A percentile compares a stretch with the other conserved stretches of the same genome.
These are phyloP conservation scores for Pythium dissimile DNA, from an alignment of 352 stramenopile genomes.

Conservation along the genomic window DNA sequence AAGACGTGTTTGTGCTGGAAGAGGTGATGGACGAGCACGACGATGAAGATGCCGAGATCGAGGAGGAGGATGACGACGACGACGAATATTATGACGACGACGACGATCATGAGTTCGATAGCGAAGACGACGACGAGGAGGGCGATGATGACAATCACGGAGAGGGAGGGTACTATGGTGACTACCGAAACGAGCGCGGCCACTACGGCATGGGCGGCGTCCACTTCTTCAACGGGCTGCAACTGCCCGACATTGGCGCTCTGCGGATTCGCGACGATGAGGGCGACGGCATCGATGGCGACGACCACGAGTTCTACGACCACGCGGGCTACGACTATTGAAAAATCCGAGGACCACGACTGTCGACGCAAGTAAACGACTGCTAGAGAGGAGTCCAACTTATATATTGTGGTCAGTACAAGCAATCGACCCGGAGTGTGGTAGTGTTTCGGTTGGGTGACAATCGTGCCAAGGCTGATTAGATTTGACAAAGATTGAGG, in stretches of 20 bases:
- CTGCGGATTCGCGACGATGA: not conserved
- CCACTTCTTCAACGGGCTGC: not conserved
- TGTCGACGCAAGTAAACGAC: too few species aligned
- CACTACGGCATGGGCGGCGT: not conserved
- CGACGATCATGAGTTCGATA: not conserved
- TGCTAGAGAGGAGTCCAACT: too few species aligned
- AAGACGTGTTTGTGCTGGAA: slow-evolving; percentile 1
- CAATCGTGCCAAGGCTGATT: too few species aligned
- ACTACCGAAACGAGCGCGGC: not conserved
- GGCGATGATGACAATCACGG: not conserved
- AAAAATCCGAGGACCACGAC: not conserved
- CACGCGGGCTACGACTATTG: slow-evolving; percentile 2
- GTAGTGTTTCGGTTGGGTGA: too few species aligned
- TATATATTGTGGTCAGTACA: too few species aligned
- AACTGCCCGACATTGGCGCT: not conserved
- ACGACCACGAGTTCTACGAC: slow-evolving; percentile 1
- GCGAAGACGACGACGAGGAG: not conserved
- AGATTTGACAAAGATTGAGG: too few species aligned
- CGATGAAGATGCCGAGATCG: not conserved
- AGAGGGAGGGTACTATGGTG: not conserved
- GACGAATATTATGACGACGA: slow-evolving; percentile 2
- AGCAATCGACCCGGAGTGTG: too few species aligned
- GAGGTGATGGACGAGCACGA: not conserved
- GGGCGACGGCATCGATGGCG: not conserved
- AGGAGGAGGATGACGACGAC: not conserved